Evolutionary conservation across 1,139 yeast species (phyloP), one percentile per base, ranked within the genome.

Genomic region (Debaryomyces nepalensis): DNA sequence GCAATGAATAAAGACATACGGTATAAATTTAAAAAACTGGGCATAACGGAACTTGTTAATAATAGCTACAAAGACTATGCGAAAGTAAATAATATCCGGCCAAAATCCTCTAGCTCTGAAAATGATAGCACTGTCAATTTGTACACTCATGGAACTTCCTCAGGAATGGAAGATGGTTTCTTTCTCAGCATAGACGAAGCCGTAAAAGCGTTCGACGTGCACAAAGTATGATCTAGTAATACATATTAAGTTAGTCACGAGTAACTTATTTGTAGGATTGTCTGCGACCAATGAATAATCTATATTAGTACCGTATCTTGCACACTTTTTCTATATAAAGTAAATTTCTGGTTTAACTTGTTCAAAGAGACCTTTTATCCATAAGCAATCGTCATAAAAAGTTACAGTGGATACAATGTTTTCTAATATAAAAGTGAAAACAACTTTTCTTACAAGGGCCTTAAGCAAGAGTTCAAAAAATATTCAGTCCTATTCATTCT

Each of bases 161-260:
- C 61, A 10, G 56, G 59, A 2, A 48, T 66, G 51, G 71, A 70
- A 1, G 55, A 50, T 7, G 71, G 71, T 12, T 66, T 66, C 42
- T 66, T 58, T 42, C 52, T 62, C 11, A 64, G 69, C 41, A 64
- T 66, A 14, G 70, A 64, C 16, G 66, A 61, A 30, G 69, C 70
- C 1, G 47, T 64, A 29, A 50, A 44, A 42, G 51, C 56, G 9
- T 46, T 53, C 16, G 56, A 49, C 32, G 4, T 37, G 3, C 46
- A 43, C 11, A 31, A 33, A 21, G 33, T 26, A 23, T 32, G n/a
- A 24, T 30, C 18, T 23, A 21, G 18, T 26, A 19, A 14, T 29
- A 16, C 32, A 16, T 29, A 16, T 14, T 12, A 14, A 14, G 7
- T 8, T 15, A 5, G 15, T 29, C 32, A 29, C 32, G 21, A 29